Evolutionary conservation across 805 yeast species (phyloP).

Genomic region (Yamadazyma ubonensis): DNA sequence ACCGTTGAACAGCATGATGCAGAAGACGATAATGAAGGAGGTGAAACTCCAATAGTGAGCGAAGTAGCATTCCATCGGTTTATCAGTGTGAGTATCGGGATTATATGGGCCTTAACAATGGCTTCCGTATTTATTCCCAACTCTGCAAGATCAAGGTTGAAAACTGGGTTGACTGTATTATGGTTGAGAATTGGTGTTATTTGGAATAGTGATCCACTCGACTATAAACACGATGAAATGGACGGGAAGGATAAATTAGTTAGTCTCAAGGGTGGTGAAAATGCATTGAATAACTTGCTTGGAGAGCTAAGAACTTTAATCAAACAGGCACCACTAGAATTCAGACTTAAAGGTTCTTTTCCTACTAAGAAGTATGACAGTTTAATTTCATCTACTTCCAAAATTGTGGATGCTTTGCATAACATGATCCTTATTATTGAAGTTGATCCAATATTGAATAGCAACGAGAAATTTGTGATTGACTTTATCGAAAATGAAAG

Average conservation of each 20-base stretch:
- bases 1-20: constrained; percentile 59
- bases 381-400: constrained; percentile 55
- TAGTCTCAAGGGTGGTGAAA: constrained; percentile 48
- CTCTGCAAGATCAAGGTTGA: constrained; percentile 69
- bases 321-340: constrained; percentile 72
- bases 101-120: constrained; percentile 72
- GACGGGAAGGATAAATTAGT: constrained; percentile 22
- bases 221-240: constrained; percentile 29
- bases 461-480: constrained; percentile 56
- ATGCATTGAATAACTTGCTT: constrained; percentile 54
- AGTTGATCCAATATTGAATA: constrained; percentile 53
- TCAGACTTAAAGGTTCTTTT: constrained; percentile 71
- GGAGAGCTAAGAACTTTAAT: constrained; percentile 58
- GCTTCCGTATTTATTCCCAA: constrained; percentile 68
- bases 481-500: constrained; percentile 56
- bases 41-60: constrained; percentile 61
- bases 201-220: constrained; percentile 76
- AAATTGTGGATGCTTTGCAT: constrained; percentile 71
- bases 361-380: constrained; percentile 52
- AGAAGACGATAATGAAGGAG: constrained; percentile 65
- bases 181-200: constrained; percentile 81
- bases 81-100: constrained; percentile 68
- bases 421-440: constrained; percentile 68
- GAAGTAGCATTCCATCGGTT: constrained; percentile 81
- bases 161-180: constrained; percentile 60